Evolutionary conservation across 306 rosid species (phyloP), one percentile per base, ranked within the genome.

Genomic region (Vachellia collinsii): DNA sequence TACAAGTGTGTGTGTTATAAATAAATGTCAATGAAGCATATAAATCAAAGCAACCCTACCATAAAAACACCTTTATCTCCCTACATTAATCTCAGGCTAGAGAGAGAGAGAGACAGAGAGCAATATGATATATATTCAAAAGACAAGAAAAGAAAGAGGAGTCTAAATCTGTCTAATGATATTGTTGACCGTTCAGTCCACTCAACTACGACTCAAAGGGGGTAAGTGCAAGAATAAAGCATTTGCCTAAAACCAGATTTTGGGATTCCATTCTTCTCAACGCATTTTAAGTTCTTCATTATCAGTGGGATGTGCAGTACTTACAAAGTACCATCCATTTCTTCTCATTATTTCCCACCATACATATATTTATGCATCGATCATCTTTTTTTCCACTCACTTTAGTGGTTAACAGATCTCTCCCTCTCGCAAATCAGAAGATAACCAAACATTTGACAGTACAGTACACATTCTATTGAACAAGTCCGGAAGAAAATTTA

Each of bases 101-200:
- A 48, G 71, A 80, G 51, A 38, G 22, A 74, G 8, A 71, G 8
- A 71, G 37, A 41, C 41, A 87, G 78, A 83, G 46, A 71, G 69
- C 50, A 34, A 64, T 50, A 50, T 11, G 34, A 29, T 29, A 29
- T 7, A 83, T n/a, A 29, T 34, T 70, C 83, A 72, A 50, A 54
- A 89, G 94, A 94, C 94, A 94, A 72, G 94, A 92, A 89, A 82
- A 89, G 95, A 90, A 84, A 86, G 88, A 82, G 20, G 84, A 76
- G 97, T 91, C 93, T 50, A 81, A 74, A 72, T 88, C 83, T 86
- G 90, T 92, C 92, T 88, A 58, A 88, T 91, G 97, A 76, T 87
- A 81, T 81, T 88, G 87, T 92, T 91, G 97, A 94, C 93, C 86
- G 79, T 80, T 85, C 77, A 84, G 75, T 88, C 94, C 92, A 87